A percentile compares a stretch with the other conserved stretches of the same genome.
Evolutionary conservation across 805 yeast genomes (phyloP).

Genomic region (Ogataea ganodermae): DNA sequence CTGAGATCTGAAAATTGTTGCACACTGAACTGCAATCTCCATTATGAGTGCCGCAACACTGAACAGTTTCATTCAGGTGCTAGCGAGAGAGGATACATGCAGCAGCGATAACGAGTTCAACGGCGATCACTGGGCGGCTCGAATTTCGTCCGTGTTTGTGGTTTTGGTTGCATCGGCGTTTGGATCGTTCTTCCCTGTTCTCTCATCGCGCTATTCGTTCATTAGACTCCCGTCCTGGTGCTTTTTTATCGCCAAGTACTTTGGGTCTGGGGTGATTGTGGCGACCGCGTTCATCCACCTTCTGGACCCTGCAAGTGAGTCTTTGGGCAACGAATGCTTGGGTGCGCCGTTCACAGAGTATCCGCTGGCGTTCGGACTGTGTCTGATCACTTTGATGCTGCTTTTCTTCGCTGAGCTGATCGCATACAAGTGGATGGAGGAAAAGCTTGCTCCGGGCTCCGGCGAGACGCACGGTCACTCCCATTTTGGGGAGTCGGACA

Average conservation of each 20-base stretch:
- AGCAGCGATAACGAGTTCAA: slow-evolving; percentile 22
- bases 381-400: slow-evolving; percentile 50
- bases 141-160: slow-evolving; percentile 66
- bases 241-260: slow-evolving; percentile 69
- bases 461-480: slow-evolving; percentile 47
- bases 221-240: slow-evolving; percentile 61
- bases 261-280: slow-evolving; percentile 83
- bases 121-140: slow-evolving; percentile 40
- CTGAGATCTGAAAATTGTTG: not conserved
- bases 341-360: slow-evolving; percentile 57
- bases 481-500: slow-evolving; percentile 51
- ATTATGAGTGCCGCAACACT: slow-evolving; percentile 1
- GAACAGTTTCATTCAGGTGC: slow-evolving; percentile 4
- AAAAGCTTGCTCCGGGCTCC: slow-evolving; percentile 20
- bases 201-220: slow-evolving; percentile 59
- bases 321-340: slow-evolving; percentile 57
- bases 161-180: slow-evolving; percentile 56
- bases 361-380: slow-evolving; percentile 57
- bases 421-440: slow-evolving; percentile 49
- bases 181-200: slow-evolving; percentile 63
- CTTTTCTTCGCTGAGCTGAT: slow-evolving; percentile 54
- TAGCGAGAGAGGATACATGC: slow-evolving; percentile 25
- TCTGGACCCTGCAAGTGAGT: slow-evolving; percentile 66
- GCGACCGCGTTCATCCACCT: slow-evolving; percentile 82
- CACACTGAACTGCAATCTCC: not conserved